These are phyloP conservation scores for Trichoderma koningiopsis DNA, from an alignment of 2,329 filamentous ascomycete genomes.

Conservation along the genomic window DNA sequence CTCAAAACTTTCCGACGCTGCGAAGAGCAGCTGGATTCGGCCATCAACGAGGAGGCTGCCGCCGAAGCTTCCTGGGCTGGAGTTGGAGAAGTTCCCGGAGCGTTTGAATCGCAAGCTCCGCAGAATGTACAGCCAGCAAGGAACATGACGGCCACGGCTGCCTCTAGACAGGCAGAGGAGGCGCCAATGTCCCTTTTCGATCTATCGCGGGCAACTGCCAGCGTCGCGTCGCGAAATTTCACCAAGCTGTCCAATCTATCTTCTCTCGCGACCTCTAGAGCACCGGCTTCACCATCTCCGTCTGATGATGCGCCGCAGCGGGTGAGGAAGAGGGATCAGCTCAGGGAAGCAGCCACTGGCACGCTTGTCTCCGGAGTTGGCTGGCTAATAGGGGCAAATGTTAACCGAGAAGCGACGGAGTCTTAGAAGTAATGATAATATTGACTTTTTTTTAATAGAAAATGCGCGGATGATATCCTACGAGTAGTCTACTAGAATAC, in stretches of 20 bases:
- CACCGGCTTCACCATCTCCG: background rate
- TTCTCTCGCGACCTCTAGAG: conserved; percentile 30
- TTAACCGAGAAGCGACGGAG: conserved; percentile 30
- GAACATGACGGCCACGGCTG: conserved; percentile 40
- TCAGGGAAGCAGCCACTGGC: conserved; percentile 67
- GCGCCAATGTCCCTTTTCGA: conserved; percentile 68
- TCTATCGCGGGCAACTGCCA: conserved; percentile 62
- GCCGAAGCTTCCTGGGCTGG: conserved; percentile 73
- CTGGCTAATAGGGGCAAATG: conserved; percentile 65
- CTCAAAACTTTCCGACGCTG: conserved; percentile 74
- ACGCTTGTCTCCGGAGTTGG: conserved; percentile 67
- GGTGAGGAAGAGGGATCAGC: conserved; percentile 71
- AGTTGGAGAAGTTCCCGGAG: conserved; percentile 63
- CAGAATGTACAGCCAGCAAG: conserved; percentile 35
- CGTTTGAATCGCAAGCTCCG: conserved; percentile 46
- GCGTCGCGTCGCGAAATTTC: conserved; percentile 60
- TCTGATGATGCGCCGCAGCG: conserved; percentile 41
- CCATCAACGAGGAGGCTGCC: conserved; percentile 66
- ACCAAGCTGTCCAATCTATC: conserved; percentile 57
- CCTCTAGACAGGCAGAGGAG: conserved; percentile 50
- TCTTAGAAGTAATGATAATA: background rate
- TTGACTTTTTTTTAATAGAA: background rate
- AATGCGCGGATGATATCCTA: background rate
- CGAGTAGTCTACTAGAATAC: background rate
- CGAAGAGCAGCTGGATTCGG: conserved; percentile 72